Evolutionary conservation across 2,329 filamentous ascomycete genomes (phyloP).

Genomic region (Phialophora verrucosa): DNA sequence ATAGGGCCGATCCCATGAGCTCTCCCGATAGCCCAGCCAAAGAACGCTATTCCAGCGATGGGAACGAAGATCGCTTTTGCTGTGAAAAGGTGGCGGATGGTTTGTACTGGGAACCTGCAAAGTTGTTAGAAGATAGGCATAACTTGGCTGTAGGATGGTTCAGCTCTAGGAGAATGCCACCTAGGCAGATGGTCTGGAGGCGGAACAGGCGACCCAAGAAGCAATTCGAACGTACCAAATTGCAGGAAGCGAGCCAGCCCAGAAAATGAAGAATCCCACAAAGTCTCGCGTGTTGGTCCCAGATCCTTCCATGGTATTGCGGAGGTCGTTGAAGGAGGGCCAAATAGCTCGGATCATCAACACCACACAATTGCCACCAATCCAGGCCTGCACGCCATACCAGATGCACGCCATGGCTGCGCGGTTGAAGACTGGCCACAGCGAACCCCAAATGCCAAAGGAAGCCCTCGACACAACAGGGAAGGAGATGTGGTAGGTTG

Average conservation of each 20-base stretch:
- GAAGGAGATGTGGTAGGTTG: conserved; percentile 53
- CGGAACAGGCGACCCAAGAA: background rate
- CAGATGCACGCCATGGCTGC: conserved; percentile 62
- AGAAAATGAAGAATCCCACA: conserved; percentile 47
- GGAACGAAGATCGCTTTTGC: conserved; percentile 87
- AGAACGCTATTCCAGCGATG: conserved; percentile 79
- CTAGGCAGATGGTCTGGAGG: background rate
- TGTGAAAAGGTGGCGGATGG: conserved; percentile 78
- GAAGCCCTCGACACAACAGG: conserved; percentile 48
- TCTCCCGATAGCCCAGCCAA: conserved; percentile 83
- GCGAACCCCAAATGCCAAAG: conserved; percentile 55
- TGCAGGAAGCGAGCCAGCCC: conserved; percentile 35
- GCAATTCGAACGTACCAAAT: conserved; percentile 31
- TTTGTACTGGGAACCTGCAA: conserved; percentile 40
- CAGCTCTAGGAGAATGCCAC: background rate
- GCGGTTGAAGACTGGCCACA: conserved; percentile 89
- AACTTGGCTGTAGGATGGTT: background rate
- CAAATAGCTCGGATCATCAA: conserved; percentile 42
- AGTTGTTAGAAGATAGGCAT: background rate
- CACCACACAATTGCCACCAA: conserved; percentile 46
- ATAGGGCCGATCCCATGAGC: conserved; percentile 86
- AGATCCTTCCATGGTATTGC: conserved; percentile 70
- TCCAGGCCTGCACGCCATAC: conserved; percentile 47
- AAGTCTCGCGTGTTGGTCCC: conserved; percentile 68
- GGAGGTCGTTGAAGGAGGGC: conserved; percentile 54